Evolutionary conservation across 352 stramenopile species (phyloP).

Genomic region (Pythium vanterpoolii): DNA sequence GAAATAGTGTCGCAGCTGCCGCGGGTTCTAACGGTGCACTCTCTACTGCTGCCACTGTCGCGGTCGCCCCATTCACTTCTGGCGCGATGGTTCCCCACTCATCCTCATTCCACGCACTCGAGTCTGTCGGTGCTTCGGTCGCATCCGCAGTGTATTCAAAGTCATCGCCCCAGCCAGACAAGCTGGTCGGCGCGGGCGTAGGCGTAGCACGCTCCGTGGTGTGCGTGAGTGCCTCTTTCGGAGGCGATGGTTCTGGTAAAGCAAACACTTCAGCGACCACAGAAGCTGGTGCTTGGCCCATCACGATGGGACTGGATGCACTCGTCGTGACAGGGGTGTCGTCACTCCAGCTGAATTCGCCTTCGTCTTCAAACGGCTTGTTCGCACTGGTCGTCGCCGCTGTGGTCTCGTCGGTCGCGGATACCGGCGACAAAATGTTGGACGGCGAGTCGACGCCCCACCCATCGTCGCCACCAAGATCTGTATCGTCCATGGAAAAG

Average conservation of each 20-base stretch:
- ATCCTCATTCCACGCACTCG: slow-evolving; percentile 19
- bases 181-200: not conserved
- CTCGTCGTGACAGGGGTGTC: slow-evolving; percentile 1
- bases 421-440: slow-evolving; percentile 44
- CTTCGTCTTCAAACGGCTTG: slow-evolving; percentile 24
- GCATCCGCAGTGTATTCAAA: slow-evolving; percentile 20
- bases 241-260: not conserved
- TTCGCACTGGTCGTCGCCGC: slow-evolving; percentile 1
- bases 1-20: not conserved
- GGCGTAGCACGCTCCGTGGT: not conserved
- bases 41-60: not conserved
- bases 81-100: not conserved
- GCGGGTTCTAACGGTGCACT: not conserved
- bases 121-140: slow-evolving; percentile 14
- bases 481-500: slow-evolving; percentile 75
- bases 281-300: not conserved
- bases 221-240: not conserved
- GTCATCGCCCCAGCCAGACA: slow-evolving; percentile 8
- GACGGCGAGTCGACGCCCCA: slow-evolving; percentile 70
- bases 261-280: not conserved
- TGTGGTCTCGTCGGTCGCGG: slow-evolving; percentile 1
- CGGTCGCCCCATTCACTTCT: not conserved
- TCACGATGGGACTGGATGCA: not conserved
- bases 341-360: slow-evolving; percentile 20
- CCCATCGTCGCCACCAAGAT: slow-evolving; percentile 58